These are phyloP conservation scores for Ceratocystis alfenasii DNA, from an alignment of 2,329 filamentous ascomycete genomes.

Conservation along the genomic window DNA sequence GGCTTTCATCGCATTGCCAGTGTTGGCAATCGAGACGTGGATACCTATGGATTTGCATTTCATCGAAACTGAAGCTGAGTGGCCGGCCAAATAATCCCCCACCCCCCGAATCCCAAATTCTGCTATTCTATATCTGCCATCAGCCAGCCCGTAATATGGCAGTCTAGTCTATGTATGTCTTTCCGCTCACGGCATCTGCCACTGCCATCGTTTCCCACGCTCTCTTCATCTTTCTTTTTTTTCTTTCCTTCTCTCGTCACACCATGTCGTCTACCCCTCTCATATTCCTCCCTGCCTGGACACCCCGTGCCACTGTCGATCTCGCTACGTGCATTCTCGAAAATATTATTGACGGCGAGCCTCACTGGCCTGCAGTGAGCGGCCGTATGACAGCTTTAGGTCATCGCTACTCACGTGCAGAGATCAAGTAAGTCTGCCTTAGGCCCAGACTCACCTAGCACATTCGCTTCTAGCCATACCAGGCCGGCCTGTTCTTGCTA, in stretches of 20 bases:
- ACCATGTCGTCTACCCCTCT: neutral
- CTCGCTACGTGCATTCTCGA: conserved; percentile 1
- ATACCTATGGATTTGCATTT: too few species aligned
- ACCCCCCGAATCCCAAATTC: too few species aligned
- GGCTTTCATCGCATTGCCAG: too few species aligned
- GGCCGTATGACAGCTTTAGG: neutral
- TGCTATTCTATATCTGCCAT: too few species aligned
- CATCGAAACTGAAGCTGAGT: too few species aligned
- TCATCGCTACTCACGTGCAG: neutral
- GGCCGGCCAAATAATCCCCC: too few species aligned
- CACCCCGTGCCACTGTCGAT: neutral
- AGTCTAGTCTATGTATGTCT: too few species aligned
- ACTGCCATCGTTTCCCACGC: too few species aligned
- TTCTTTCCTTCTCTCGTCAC: neutral
- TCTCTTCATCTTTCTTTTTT: neutral
- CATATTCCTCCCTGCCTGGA: conserved; percentile 5
- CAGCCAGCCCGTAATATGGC: too few species aligned
- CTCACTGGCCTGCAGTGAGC: neutral
- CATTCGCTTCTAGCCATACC: neutral
- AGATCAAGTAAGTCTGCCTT: neutral
- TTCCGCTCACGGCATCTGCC: too few species aligned
- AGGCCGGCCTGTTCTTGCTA: neutral
- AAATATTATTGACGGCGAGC: neutral
- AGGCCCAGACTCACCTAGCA: neutral
- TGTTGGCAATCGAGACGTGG: too few species aligned